These are phyloP conservation scores for Cryptosporidium meleagridis DNA, from an alignment of 169 alveolate genomes.

Conservation along the genomic window DNA sequence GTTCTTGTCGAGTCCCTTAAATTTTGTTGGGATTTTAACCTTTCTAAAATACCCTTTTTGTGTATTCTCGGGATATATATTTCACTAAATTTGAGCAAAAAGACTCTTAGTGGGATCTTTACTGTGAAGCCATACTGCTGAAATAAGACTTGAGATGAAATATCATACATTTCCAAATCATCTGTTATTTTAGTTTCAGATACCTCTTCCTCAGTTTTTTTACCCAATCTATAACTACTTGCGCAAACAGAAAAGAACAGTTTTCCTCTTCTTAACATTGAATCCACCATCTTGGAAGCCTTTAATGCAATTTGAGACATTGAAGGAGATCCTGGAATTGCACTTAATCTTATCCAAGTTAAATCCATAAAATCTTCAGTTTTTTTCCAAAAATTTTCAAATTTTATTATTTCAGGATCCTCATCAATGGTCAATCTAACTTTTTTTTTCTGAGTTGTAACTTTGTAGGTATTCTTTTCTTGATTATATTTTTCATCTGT, in stretches of 20 bases:
- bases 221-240: conserved; percentile 29
- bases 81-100: conserved; percentile 62
- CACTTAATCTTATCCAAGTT: conserved; percentile 62
- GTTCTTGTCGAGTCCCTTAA: conserved; percentile 50
- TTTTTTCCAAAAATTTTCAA: conserved; percentile 50
- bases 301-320: conserved; percentile 62
- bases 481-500: conserved; percentile 17
- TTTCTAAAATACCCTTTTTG: conserved; percentile 60
- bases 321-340: conserved; percentile 73
- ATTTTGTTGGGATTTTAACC: conserved; percentile 39
- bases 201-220: conserved; percentile 40
- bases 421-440: conserved; percentile 33
- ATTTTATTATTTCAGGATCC: conserved; percentile 44
- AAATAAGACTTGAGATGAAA: conserved; percentile 50
- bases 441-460: conserved; percentile 10
- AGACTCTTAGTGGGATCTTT: conserved; percentile 43
- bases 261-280: conserved; percentile 29
- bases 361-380: conserved; percentile 33
- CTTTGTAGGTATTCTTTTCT: conserved; percentile 12
- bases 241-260: conserved; percentile 23
- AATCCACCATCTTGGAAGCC: conserved; percentile 14
- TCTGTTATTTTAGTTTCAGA: conserved; percentile 10
- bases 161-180: conserved; percentile 48
- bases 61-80: conserved; percentile 67
- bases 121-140: conserved; percentile 70